These are phyloP conservation scores for Trametes elegans DNA, from an alignment of 768 basidiomycete species.

Conservation along the genomic window DNA sequence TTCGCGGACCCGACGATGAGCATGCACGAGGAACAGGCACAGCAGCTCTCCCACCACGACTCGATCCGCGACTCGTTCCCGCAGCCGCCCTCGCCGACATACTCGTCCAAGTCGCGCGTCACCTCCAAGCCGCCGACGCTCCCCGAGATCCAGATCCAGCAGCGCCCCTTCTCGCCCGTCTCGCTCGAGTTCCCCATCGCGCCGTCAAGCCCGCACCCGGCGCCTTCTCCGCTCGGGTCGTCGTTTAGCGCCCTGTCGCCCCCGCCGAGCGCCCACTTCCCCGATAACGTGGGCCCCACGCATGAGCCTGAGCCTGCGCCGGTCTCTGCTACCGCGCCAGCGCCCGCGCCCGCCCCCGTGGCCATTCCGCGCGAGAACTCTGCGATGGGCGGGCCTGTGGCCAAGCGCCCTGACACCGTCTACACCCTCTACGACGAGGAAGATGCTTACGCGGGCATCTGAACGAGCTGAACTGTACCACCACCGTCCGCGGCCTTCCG, in stretches of 20 bases:
- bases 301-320: no score
- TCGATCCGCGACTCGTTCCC: slow-evolving; percentile 23
- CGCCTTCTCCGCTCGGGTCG: slow-evolving; percentile 28
- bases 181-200: slow-evolving; percentile 27
- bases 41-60: slow-evolving; percentile 15
- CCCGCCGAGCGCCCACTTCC: slow-evolving; percentile 20
- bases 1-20: slow-evolving; percentile 26
- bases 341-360: no score
- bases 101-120: slow-evolving; percentile 40
- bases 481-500: slow-evolving; percentile 4
- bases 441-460: slow-evolving; percentile 72
- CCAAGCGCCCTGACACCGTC: slow-evolving; percentile 48
- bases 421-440: slow-evolving; percentile 56
- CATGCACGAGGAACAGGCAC: slow-evolving; percentile 11
- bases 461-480: slow-evolving; percentile 23
- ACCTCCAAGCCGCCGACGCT: slow-evolving; percentile 51
- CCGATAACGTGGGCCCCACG: not conserved
- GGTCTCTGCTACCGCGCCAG: not conserved
- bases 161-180: slow-evolving; percentile 42
- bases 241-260: slow-evolving; percentile 22
- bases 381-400: slow-evolving; percentile 2
- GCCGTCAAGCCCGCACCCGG: slow-evolving; percentile 14
- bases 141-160: slow-evolving; percentile 49
- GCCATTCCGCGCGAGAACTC: not conserved
- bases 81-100: slow-evolving; percentile 29